Evolutionary conservation across 805 yeast genomes (phyloP), one percentile per base, ranked within the genome.

Genomic region (Scheffersomyces lignosus): DNA sequence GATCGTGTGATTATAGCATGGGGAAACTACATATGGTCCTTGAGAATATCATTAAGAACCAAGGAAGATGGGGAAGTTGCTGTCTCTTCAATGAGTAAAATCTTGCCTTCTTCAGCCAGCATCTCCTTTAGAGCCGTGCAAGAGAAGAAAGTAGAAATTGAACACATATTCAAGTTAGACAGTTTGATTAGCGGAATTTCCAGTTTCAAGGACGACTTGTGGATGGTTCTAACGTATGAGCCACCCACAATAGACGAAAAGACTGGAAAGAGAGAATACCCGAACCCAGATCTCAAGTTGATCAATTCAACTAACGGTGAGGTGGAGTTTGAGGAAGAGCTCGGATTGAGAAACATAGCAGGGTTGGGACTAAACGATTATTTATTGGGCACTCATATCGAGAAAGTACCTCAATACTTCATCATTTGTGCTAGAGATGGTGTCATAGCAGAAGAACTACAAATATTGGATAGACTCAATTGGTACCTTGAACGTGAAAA

Each of bases 361-460:
- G 66, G 71, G 10, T 60, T 87, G 29, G 89, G 95, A 0, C 66
- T 85, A 13, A 90, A 91, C 55, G 98, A 93, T 54, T 87, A 85
- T 53, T 81, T 78, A 45, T 58, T 90, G 31, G 78, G 81, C 1
- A 61, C 73, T 23, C 78, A 74, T 2, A 46, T 42, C 2, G 52
- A 47, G 0, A 54, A 59, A 0, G 47, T 59, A 4, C 58, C 67
- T 5, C 25, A 32, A 4, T 87, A 83, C 65, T 85, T 73, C 49
- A 67, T 93, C 14, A 69, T 91, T 4, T 80, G 91, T 52, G 87
- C 96, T 0, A 76, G 78, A 31, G 98, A 89, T 60, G 91, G 83
- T 1, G 83, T 91, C 1, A 66, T 80, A 12, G 88, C 89, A 0
- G 76, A 81, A 47, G 87, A 83, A 43, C 70, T 85, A n/a, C 80